These are phyloP conservation scores for Pseudofabraea citricarpa DNA, from an alignment of 2,329 filamentous ascomycete genomes.

Conservation along the genomic window DNA sequence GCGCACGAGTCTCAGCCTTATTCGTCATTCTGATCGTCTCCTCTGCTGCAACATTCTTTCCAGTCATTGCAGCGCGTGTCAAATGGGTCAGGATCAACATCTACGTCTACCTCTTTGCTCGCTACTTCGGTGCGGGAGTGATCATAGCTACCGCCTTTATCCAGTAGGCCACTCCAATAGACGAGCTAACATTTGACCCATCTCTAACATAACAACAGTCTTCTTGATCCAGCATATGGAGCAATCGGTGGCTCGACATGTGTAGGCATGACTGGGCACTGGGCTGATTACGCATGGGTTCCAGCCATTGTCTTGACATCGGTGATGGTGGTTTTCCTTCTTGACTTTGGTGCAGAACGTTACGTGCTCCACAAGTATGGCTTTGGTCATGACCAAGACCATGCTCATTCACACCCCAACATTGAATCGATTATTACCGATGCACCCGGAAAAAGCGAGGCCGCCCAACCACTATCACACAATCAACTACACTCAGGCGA, in stretches of 20 bases:
- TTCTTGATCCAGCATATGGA: conserved; percentile 38
- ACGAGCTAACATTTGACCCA: no score
- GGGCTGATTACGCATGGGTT: conserved; percentile 24
- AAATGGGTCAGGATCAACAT: conserved; percentile 51
- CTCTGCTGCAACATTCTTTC: conserved; percentile 57
- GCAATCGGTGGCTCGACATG: conserved; percentile 42
- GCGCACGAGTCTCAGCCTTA: conserved; percentile 64
- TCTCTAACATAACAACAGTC: conserved; percentile 31
- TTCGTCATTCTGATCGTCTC: conserved; percentile 70
- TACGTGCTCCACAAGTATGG: conserved; percentile 32
- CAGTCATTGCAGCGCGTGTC: conserved; percentile 59
- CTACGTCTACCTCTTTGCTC: conserved; percentile 60
- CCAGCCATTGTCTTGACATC: conserved; percentile 47
- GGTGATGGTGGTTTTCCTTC: conserved; percentile 49
- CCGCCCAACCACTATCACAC: conserved; percentile 22
- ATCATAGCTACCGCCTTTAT: conserved; percentile 77
- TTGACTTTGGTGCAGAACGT: conserved; percentile 55
- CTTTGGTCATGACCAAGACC: conserved; percentile 14
- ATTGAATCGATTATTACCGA: conserved; percentile 23
- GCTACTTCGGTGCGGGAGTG: conserved; percentile 71
- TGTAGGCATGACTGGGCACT: conserved; percentile 48
- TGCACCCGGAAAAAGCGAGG: conserved; percentile 7
- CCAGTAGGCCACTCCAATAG: conserved; percentile 50
- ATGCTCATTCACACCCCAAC: conserved; percentile 4
- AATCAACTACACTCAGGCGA: conserved; percentile 36